Conservation (phyloP, 129 eudicot genomes). For the Deinandra increscens region DNA sequence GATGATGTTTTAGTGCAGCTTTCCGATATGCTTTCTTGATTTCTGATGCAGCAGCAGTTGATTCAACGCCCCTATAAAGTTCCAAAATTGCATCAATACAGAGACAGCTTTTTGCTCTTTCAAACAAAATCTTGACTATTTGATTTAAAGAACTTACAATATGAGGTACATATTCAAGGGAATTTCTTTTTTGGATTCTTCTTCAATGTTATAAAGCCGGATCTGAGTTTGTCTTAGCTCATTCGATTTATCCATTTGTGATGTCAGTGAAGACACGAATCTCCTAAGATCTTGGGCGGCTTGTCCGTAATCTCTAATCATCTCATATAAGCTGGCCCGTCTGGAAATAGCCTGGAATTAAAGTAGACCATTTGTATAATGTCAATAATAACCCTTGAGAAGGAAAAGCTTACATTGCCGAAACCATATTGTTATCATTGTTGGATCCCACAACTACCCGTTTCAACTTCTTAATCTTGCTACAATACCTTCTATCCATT, state of each 20-base stretch:
- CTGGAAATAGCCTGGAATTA: conserved; percentile 62
- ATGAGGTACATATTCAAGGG: conserved; percentile 70
- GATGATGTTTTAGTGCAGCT: conserved; percentile 97
- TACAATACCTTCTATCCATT: not conserved
- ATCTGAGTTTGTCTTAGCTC: conserved; percentile 59
- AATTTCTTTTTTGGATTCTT: conserved; percentile 52
- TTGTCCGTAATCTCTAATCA: conserved; percentile 73
- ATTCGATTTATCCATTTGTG: conserved; percentile 46
- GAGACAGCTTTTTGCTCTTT: not conserved
- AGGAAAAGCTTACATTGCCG: not conserved
- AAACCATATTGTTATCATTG: not conserved
- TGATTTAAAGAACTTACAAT: conserved; percentile 50
- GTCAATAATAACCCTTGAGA: conserved; percentile 9
- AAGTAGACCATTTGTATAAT: not conserved
- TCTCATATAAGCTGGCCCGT: conserved; percentile 65
- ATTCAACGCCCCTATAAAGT: conserved; percentile 70
- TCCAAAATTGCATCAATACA: not conserved
- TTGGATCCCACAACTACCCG: not conserved
- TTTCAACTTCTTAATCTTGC: not conserved
- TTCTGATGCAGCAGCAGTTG: conserved; percentile 72
- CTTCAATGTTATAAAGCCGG: conserved; percentile 56
- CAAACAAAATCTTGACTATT: not conserved
- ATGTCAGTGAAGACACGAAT: conserved; percentile 43
- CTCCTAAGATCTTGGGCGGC: conserved; percentile 68
- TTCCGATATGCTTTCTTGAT: conserved; percentile 94